Percentiles rank a stretch among this genome's conserved stretches.
Evolutionary conservation across 257 asterid species (phyloP).

Genomic region (Apocynum venetum): DNA sequence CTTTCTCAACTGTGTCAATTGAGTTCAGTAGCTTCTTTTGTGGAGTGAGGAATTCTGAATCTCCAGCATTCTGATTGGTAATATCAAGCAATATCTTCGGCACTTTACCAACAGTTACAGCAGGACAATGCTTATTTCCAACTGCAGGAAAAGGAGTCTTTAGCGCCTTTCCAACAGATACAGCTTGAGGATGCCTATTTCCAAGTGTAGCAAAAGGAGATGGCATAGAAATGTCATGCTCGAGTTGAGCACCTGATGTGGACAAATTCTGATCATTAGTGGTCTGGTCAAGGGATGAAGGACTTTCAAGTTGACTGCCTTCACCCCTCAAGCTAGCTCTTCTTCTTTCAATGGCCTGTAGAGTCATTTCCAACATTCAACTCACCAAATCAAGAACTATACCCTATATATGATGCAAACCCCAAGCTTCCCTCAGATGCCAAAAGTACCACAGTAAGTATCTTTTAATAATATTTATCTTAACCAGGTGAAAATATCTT

Average conservation of each 20-base stretch:
- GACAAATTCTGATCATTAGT: constrained; percentile 39
- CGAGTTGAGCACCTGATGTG: constrained; percentile 55
- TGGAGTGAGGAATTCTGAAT: constrained; percentile 50
- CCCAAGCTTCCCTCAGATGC: not conserved
- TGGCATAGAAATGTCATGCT: constrained; percentile 36
- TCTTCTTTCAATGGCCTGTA: constrained; percentile 63
- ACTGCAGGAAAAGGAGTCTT: constrained; percentile 41
- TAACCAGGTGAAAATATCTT: too few species aligned
- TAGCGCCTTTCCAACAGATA: constrained; percentile 44
- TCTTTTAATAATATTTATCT: too few species aligned
- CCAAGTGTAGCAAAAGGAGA: constrained; percentile 43
- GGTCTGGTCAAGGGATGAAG: constrained; percentile 40
- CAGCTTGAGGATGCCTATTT: constrained; percentile 22
- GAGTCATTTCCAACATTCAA: not conserved
- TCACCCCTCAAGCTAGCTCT: constrained; percentile 45
- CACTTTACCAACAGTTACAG: constrained; percentile 50
- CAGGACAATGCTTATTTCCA: constrained; percentile 21
- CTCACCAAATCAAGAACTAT: not conserved
- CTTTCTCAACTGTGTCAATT: constrained; percentile 66
- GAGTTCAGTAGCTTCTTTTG: constrained; percentile 62
- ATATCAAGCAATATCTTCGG: constrained; percentile 67
- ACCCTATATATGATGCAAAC: not conserved
- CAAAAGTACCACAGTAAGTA: not conserved
- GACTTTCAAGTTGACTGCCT: constrained; percentile 48
- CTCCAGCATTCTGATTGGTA: constrained; percentile 38